Evolutionary conservation across 352 stramenopile species (phyloP), one percentile per base, ranked within the genome.

Genomic region (Hyaloperonospora brassicae): DNA sequence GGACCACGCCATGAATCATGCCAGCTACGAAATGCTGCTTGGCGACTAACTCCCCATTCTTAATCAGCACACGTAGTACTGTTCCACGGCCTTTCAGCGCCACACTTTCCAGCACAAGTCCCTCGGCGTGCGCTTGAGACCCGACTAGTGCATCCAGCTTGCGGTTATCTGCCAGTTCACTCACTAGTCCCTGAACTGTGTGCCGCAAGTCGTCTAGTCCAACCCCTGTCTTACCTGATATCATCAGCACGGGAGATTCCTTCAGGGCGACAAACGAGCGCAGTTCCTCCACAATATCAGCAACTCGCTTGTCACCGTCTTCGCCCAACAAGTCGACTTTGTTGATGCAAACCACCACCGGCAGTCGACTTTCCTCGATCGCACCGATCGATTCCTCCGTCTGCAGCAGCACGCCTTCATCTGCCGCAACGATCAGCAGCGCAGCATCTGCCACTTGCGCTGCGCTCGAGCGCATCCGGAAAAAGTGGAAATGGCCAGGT

Each of bases 401-500:
- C 75, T 99, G 97, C 49, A 98, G 72, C 50, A 97, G 90, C 44
- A 98, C 83, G n/a, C 96, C 95, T 84, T 99, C 97, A 70, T 99
- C 97, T 0, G 93, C 97, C 0, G 97, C 96, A 5, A 99, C 91
- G 27, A 99, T 95, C 2, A 99, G 67, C 52, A 96, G 44, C 14
- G 98, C 87, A 1, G 98, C 85, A 57, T 99, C 97, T 5, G 97
- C 98, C n/a, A 98, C 90, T 45, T 97, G 93, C 1, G 96, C 95
- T 5, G 97, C 97, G 43, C 90, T 90, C 47, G 88, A 85, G 35
- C 97, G 84, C 96, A 99, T 99, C 30, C 95, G 89, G n/a, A 93
- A 97, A 67, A 99, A 99, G 52, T 98, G 96, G 38, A 97, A 97
- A 63, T 99, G 97, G 21, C 97, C 97, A 11, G 97, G 97, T 9